Base-by-base conservation (phyloP, 345 rosid genomes). In the Euphorbia lathyris region DNA sequence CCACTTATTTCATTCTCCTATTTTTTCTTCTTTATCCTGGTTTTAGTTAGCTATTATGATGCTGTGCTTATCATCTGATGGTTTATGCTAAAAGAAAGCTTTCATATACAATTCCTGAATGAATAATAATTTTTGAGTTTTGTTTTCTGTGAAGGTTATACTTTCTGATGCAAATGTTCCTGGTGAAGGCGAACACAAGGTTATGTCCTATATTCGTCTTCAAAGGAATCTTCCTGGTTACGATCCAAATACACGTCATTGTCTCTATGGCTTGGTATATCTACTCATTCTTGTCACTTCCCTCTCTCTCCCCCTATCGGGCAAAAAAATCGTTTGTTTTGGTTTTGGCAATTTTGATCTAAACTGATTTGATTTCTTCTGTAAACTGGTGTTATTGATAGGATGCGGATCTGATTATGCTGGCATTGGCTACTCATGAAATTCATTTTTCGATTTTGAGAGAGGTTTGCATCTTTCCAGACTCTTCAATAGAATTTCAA, bases 91-190 rank as follows among this genome's bases (percentile, higher is more conserved):
- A 26, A n/a, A 10, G 50, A 42, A 23, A 23, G 3, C n/a, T 42
- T 58, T 40, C 3, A 19, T 12, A 29, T 23, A 58, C 51, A 40
- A 3, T 4, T 56, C 29, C 7, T 30, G 23, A 43, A 42, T 14
- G 40, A 23, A 36, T 57, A 23, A 36, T 57, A 26, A 5, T 29
- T 17, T 30, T 52, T 71, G 45, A 50, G 19, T 10, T n/a, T 74
- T 66, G 16, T 61, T 3, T 58, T 58, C 82, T 72, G 42, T 88
- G 76, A 82, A 95, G 99, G 98, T 95, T 72, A 86, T 95, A 55
- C 96, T 92, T 56, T 95, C 98, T 25, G 98, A 95, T 90, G 97
- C 98, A 67, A 95, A 92, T 85, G 97, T 90, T 83, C 99, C 99
- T 57, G 98, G 99, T 67, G 98, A 95, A 83, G 99, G 99, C 74